Conservation (phyloP, 2,329 filamentous ascomycete species). For the Botryotinia globosa region DNA sequence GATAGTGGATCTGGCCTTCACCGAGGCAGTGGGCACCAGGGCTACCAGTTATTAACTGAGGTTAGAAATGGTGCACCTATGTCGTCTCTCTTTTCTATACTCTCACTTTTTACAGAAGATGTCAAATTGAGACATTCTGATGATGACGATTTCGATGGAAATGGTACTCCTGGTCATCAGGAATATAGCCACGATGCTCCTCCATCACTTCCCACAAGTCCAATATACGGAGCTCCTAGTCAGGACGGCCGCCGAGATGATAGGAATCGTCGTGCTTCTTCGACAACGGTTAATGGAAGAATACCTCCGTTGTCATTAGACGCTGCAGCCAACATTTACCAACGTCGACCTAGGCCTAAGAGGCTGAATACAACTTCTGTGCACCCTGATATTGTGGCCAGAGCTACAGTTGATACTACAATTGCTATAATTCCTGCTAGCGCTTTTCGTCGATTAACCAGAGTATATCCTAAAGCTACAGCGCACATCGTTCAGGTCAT, state of each 20-base stretch:
- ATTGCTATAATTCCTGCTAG: slow-evolving; percentile 98
- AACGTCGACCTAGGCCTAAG: slow-evolving; percentile 41
- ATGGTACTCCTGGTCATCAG: slow-evolving; percentile 15
- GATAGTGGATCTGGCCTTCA: slow-evolving; percentile 67
- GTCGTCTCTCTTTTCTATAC: slow-evolving; percentile 96
- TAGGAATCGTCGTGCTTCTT: slow-evolving; percentile 40
- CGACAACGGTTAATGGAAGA: slow-evolving; percentile 39
- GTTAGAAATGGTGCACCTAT: slow-evolving; percentile 97
- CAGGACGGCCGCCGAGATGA: slow-evolving; percentile 52
- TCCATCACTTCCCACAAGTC: slow-evolving; percentile 37
- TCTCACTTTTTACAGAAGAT: slow-evolving; percentile 95
- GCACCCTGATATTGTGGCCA: slow-evolving; percentile 95
- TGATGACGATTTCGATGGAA: slow-evolving; percentile 46
- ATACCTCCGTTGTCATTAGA: slow-evolving; percentile 78
- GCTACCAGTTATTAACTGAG: slow-evolving; percentile 92
- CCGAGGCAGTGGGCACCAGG: slow-evolving; percentile 65
- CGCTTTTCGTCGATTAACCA: slow-evolving; percentile 87
- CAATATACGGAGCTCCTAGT: slow-evolving; percentile 35
- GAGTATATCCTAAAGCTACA: slow-evolving; percentile 92
- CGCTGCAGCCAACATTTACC: slow-evolving; percentile 32
- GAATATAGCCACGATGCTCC: slow-evolving; percentile 35
- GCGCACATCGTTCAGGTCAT: slow-evolving; percentile 98
- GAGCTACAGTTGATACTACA: slow-evolving; percentile 92
- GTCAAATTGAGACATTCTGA: slow-evolving; percentile 73
- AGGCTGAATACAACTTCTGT: slow-evolving; percentile 66